phyloP scores from a whole-genome alignment of 2,329 filamentous ascomycete species.

The Nothophaeocryptopus gaeumannii region DNA sequence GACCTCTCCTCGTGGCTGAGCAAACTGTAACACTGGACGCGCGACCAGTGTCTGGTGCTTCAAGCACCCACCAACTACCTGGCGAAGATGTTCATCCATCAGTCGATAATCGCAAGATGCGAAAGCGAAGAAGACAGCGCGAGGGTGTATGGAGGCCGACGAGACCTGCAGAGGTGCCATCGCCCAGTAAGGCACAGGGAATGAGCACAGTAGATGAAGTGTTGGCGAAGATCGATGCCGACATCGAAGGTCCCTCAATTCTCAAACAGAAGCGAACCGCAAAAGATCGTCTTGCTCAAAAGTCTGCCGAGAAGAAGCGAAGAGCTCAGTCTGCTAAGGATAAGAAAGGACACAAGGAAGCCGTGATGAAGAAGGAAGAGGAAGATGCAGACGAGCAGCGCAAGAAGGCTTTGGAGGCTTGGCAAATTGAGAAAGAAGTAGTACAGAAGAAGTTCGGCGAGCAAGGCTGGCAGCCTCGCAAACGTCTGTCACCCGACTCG shows the following conservation, averaged over 20 bases:
- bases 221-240: slow-evolving; percentile 23
- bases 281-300: slow-evolving; percentile 5
- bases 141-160: too few species aligned
- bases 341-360: neutral
- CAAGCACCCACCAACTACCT: too few species aligned
- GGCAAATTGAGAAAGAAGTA: slow-evolving; percentile 74
- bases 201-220: slow-evolving; percentile 11
- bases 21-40: too few species aligned
- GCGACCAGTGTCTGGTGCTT: too few species aligned
- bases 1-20: too few species aligned
- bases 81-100: too few species aligned
- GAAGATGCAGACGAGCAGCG: slow-evolving; percentile 5
- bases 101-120: too few species aligned
- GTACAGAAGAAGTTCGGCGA: slow-evolving; percentile 75
- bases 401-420: slow-evolving; percentile 46
- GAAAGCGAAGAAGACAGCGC: too few species aligned
- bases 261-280: slow-evolving; percentile 5
- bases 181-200: too few species aligned
- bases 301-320: slow-evolving; percentile 12
- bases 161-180: too few species aligned
- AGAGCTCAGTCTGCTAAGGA: neutral
- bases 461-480: slow-evolving; percentile 74
- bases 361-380: slow-evolving; percentile 9
- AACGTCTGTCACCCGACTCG: slow-evolving; percentile 86
- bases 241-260: slow-evolving; percentile 17